Percentiles rank a stretch among this genome's conserved stretches.
These are phyloP conservation scores for Rehmannia glutinosa DNA, from an alignment of 257 asterid genomes.

Conservation along the genomic window DNA sequence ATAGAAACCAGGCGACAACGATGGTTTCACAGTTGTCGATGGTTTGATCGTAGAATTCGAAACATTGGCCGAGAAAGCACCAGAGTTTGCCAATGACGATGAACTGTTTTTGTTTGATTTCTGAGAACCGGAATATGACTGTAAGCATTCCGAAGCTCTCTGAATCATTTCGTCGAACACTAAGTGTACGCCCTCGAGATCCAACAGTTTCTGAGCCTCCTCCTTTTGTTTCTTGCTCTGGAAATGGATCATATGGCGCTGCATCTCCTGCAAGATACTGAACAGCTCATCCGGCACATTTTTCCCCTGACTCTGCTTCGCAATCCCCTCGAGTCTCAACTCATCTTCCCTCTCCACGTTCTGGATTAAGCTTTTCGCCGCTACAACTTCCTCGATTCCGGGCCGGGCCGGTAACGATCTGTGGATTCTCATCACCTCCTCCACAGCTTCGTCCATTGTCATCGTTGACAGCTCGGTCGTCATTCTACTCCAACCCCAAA, in stretches of 20 bases:
- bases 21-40: slow-evolving; percentile 15
- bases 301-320: slow-evolving; percentile 50
- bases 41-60: slow-evolving; percentile 34
- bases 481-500: background rate
- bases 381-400: slow-evolving; percentile 76
- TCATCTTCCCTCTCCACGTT: slow-evolving; percentile 77
- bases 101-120: no score
- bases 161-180: slow-evolving; percentile 80
- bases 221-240: slow-evolving; percentile 63
- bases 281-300: slow-evolving; percentile 76
- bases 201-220: slow-evolving; percentile 66
- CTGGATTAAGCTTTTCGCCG: slow-evolving; percentile 47
- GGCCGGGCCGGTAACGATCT: slow-evolving; percentile 74
- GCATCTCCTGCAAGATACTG: slow-evolving; percentile 68
- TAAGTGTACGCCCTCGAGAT: slow-evolving; percentile 58
- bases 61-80: no score
- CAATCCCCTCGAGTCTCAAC: slow-evolving; percentile 51
- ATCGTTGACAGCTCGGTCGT: slow-evolving; percentile 39
- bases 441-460: slow-evolving; percentile 64
- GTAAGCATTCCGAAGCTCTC: slow-evolving; percentile 70
- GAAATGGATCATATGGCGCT: slow-evolving; percentile 45
- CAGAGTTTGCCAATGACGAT: no score
- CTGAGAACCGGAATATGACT: slow-evolving; percentile 36
- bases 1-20: slow-evolving; percentile 30
- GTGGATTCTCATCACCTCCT: slow-evolving; percentile 67